Conservation (phyloP, 2,329 filamentous ascomycete genomes). For the Calonectria pseudoreteaudii region DNA sequence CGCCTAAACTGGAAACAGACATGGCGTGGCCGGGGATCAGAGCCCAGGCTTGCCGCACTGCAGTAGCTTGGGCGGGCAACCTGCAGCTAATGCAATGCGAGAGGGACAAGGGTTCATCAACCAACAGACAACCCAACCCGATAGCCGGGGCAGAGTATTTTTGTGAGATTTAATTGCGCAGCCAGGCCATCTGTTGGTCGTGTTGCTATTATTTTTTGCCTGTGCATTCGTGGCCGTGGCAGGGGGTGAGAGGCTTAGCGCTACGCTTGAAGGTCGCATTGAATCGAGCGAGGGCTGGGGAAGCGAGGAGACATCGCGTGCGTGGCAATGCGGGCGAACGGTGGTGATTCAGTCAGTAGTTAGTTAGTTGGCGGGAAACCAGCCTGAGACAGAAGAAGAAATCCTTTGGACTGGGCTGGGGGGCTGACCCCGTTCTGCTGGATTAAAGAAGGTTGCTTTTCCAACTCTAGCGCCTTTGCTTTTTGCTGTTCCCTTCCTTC, state of each 20-base stretch:
- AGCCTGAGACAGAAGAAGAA: neutral
- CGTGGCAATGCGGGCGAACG: conserved; percentile 13
- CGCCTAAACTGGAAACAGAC: conserved; percentile 20
- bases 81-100: conserved; percentile 22
- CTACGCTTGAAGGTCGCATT: conserved; percentile 13
- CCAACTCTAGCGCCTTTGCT: neutral
- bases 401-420: neutral
- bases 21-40: conserved; percentile 11
- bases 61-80: conserved; percentile 28
- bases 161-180: neutral
- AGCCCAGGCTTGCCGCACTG: neutral
- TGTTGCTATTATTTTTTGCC: neutral
- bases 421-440: neutral
- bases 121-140: neutral
- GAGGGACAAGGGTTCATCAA: conserved; percentile 19
- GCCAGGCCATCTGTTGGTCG: neutral
- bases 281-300: neutral
- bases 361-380: neutral
- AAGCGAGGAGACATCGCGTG: neutral
- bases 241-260: conserved; percentile 1
- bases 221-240: neutral
- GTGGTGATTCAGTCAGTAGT: neutral
- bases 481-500: neutral
- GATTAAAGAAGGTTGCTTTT: neutral
- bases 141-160: neutral